Evolutionary conservation across 1,284 basidiomycete genomes (phyloP), one percentile per base, ranked within the genome.

Genomic region (Xerocomus minutiporus): DNA sequence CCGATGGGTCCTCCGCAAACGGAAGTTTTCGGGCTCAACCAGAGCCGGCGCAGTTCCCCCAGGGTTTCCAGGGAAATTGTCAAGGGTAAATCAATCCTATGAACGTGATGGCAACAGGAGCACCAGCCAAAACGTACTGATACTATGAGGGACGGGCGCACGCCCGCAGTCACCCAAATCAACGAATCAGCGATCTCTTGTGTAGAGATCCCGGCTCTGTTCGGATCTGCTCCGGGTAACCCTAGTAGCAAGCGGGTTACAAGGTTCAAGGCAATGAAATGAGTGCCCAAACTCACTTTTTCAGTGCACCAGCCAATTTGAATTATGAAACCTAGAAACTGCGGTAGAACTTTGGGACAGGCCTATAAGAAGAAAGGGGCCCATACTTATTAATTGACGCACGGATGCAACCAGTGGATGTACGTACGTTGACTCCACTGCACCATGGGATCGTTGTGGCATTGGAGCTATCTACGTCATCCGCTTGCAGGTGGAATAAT

Each of bases 11-110:
- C 25, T 15, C 3, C 36, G 15, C 12, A 20, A 4, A 43, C 13
- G 38, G 40, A 9, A n/a, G 26, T 48, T 50, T 46, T 77, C 71
- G 26, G 64, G 0, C 15, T 71, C 20, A 20, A 20, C 17, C 20
- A 20, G 20, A 20, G 20, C 20, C 20, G 20, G 20, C 20, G 20
- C 20, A 20, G 20, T 20, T 20, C 20, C 20, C 20, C 20, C 20
- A 20, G 20, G 20, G 20, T 20, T 20, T 20, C 20, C 20, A 20
- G 20, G 20, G 20, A 20, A 20, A 20, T 20, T 2, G 2, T 20
- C 20, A 20, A 52, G 32, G 26, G 20, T 38, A 8, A 20, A 20
- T 20, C 20, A 45, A 47, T 23, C 12, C 38, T 32, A 53, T 38
- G 36, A 7, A 25, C 20, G 23, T 13, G 57, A 55, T 36, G 54